A percentile compares a stretch with the other conserved stretches of the same genome.
Evolutionary conservation across 768 basidiomycete genomes (phyloP).

Genomic region (Lentinula sp.): DNA sequence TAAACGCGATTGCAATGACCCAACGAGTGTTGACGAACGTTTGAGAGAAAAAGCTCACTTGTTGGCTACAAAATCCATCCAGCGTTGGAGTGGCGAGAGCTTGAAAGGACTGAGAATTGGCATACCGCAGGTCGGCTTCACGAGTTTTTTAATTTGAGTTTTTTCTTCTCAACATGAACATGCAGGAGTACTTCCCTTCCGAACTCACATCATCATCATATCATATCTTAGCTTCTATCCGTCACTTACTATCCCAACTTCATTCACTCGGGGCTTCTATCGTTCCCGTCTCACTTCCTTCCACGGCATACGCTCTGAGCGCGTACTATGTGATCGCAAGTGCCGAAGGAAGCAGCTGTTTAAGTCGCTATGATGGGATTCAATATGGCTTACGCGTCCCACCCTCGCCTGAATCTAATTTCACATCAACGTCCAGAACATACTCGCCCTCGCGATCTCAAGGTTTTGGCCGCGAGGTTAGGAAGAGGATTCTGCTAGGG

Average conservation of each 20-base stretch:
- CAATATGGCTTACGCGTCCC: constrained; percentile 41
- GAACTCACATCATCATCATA: constrained; percentile 40
- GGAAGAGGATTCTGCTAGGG: constrained; percentile 81
- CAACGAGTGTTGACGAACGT: constrained; percentile 50
- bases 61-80: neutral
- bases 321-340: constrained; percentile 75
- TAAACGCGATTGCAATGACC: constrained; percentile 63
- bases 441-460: constrained; percentile 63
- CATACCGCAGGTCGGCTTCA: constrained; percentile 53
- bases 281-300: constrained; percentile 67
- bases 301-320: constrained; percentile 43
- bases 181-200: constrained; percentile 73
- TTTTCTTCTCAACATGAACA: neutral
- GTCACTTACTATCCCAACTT: constrained; percentile 34
- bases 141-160: neutral
- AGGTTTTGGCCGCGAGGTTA: constrained; percentile 81
- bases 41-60: neutral
- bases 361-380: constrained; percentile 64
- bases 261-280: constrained; percentile 56
- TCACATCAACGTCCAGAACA: constrained; percentile 43
- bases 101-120: constrained; percentile 63
- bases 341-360: constrained; percentile 67
- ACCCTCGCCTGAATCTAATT: constrained; percentile 16
- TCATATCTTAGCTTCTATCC: constrained; percentile 35
- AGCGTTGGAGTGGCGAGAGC: constrained; percentile 11